Evolutionary conservation across 768 basidiomycete species (phyloP), one percentile per base, ranked within the genome.

Genomic region (Favolaschia claudopus): DNA sequence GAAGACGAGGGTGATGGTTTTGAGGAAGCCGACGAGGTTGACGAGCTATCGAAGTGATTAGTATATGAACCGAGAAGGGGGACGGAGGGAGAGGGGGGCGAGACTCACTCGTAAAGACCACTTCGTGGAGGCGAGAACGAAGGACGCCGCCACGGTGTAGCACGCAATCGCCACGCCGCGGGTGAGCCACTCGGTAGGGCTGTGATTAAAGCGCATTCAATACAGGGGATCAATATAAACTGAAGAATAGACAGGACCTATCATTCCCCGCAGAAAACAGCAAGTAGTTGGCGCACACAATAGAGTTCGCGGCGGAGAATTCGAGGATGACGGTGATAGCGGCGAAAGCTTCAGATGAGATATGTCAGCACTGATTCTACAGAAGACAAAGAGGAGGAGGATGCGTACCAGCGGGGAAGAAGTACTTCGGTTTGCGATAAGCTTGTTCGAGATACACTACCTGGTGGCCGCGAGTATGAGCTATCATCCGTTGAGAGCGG

Each of bases 1-100:
- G 60, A 85, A 80, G 20, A 79, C 10, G 3, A 85, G 72, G 47
- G 84, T 79, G 7, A 73, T 31, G 3, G 79, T 78, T 65, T 85
- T 85, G 72, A 84, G 79, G n/a, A 79, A 62, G 22, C 80, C 72
- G 34, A 85, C 67, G 7, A 63, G 40, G 45, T 66, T 63, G 20
- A 55, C 62, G 38, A 66, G 20, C 48, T 58, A 32, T 37, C 49
- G 25, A 22, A 42, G 27, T 8, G 12, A 22, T 24, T 38, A 54
- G 48, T 28, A 29, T 45, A 37, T 55, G 36, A 17, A 28, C 25
- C 2, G 22, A 2, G 9, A 20, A 25, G 9, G 42, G 28, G 25
- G 31, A 61, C 70, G 17, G 53, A 74, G 72, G 76, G 74, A 27
- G 75, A 40, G 29, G 75, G 68, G 5, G 70, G 72, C 3, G 67